Conservation (phyloP, 1,284 basidiomycete species). For the Pholiota adiposa region DNA sequence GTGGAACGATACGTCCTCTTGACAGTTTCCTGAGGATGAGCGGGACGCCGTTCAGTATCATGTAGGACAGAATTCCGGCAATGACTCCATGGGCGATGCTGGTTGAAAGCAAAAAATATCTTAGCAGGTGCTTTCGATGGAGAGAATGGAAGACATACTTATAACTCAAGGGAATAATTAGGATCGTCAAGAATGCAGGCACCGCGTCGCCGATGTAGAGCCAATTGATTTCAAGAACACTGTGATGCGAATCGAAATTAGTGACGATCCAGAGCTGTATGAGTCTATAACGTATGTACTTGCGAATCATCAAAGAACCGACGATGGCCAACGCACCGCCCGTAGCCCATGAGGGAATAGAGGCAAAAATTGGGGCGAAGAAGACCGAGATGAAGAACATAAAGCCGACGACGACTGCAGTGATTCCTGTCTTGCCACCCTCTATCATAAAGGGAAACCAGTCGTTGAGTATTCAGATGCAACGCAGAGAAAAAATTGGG, state of each 20-base stretch:
- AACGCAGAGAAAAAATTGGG: not conserved
- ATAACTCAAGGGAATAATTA: conserved; percentile 80
- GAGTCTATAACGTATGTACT: conserved; percentile 45
- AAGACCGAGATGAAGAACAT: conserved; percentile 88
- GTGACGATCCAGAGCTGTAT: not conserved
- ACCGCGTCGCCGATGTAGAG: conserved; percentile 86
- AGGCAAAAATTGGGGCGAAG: conserved; percentile 90
- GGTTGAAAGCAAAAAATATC: conserved; percentile 20
- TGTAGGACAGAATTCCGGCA: conserved; percentile 73
- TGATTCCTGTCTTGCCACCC: conserved; percentile 88
- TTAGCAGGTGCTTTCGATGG: not conserved
- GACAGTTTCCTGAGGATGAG: conserved; percentile 57
- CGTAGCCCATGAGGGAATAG: conserved; percentile 88
- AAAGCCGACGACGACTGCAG: conserved; percentile 74
- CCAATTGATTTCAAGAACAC: conserved; percentile 88
- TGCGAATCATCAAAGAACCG: conserved; percentile 89
- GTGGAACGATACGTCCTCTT: conserved; percentile 67
- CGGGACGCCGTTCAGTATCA: conserved; percentile 77
- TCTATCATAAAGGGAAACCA: too few species aligned
- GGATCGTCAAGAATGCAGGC: conserved; percentile 80
- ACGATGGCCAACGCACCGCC: conserved; percentile 88
- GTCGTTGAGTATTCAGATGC: conserved; percentile 15
- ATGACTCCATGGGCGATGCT: conserved; percentile 93
- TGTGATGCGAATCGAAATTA: conserved; percentile 22
- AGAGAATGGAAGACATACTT: conserved; percentile 50